A percentile compares a stretch with the other conserved stretches of the same genome.
Evolutionary conservation across 371 early-diverging fungal genomes (phyloP).

Genomic region (Mortierella sp.): DNA sequence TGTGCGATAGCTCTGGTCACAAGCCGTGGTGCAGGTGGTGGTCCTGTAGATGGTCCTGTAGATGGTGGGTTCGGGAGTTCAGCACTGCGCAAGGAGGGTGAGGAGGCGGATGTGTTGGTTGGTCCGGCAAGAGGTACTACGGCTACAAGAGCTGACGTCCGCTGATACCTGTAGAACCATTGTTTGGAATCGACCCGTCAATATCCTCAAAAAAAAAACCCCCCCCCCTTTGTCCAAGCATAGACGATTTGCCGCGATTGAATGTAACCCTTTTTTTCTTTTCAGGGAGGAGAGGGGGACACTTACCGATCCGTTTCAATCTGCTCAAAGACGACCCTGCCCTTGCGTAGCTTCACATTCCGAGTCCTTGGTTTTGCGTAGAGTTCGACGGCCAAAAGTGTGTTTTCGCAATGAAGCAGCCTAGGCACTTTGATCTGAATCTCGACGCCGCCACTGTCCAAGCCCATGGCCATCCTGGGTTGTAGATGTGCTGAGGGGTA

Average conservation of each 20-base stretch:
- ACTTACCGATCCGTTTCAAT: conserved; percentile 53
- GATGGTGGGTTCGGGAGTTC: conserved; percentile 6
- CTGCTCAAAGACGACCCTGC: conserved; percentile 50
- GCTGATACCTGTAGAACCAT: conserved; percentile 21
- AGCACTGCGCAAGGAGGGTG: conserved; percentile 7
- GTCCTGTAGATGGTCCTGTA: neutral
- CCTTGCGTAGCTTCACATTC: conserved; percentile 42
- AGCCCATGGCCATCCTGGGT: conserved; percentile 32
- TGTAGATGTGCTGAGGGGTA: conserved; percentile 48
- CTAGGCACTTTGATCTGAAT: conserved; percentile 50
- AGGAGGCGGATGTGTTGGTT: conserved; percentile 4
- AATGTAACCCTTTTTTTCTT: no score
- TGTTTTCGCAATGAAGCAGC: conserved; percentile 46
- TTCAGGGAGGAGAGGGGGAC: neutral
- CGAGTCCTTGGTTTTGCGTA: conserved; percentile 48
- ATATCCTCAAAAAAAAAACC: no score
- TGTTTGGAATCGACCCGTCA: neutral
- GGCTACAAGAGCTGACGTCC: conserved; percentile 15
- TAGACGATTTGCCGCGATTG: no score
- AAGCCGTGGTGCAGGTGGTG: conserved; percentile 44
- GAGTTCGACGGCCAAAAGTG: conserved; percentile 44
- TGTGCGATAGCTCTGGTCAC: conserved; percentile 41
- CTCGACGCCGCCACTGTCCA: conserved; percentile 53
- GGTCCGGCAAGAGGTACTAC: conserved; percentile 25
- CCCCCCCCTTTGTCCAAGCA: no score